phyloP scores from a whole-genome alignment of 768 basidiomycete genomes.

The Lentinula edodes region DNA sequence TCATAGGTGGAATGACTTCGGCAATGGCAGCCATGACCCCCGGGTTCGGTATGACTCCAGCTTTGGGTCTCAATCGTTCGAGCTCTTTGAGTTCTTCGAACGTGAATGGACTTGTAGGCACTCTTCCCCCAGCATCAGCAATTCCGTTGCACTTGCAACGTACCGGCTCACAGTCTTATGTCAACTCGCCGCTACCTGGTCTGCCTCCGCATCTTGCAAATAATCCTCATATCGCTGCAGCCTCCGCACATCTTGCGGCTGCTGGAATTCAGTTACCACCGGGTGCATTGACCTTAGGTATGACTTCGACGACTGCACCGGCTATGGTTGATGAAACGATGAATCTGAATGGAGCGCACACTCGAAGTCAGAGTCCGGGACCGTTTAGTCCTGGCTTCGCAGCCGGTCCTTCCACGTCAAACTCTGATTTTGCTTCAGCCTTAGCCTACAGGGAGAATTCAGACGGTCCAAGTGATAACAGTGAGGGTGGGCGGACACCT shows the following conservation, averaged over 20 bases:
- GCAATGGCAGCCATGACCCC: neutral
- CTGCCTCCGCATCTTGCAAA: neutral
- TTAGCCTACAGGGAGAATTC: neutral
- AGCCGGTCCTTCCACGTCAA: neutral
- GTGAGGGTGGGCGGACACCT: neutral
- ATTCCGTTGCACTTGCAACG: neutral
- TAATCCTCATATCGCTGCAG: constrained; percentile 3
- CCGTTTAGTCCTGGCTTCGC: neutral
- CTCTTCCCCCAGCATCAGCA: neutral
- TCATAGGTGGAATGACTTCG: neutral
- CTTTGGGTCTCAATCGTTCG: neutral
- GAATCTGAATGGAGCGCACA: neutral
- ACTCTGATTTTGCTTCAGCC: neutral
- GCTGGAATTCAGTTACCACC: neutral
- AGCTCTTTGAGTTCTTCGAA: neutral
- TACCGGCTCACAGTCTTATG: neutral
- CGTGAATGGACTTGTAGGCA: neutral
- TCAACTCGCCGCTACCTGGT: neutral
- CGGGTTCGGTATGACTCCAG: neutral
- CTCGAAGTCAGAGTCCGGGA: neutral
- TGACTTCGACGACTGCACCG: neutral
- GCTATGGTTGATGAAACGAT: neutral
- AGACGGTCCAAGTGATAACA: neutral
- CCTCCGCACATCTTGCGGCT: constrained; percentile 2
- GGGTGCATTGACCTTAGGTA: neutral